These are phyloP conservation scores for Moringa oleifera DNA, from an alignment of 345 rosid genomes.

Conservation along the genomic window DNA sequence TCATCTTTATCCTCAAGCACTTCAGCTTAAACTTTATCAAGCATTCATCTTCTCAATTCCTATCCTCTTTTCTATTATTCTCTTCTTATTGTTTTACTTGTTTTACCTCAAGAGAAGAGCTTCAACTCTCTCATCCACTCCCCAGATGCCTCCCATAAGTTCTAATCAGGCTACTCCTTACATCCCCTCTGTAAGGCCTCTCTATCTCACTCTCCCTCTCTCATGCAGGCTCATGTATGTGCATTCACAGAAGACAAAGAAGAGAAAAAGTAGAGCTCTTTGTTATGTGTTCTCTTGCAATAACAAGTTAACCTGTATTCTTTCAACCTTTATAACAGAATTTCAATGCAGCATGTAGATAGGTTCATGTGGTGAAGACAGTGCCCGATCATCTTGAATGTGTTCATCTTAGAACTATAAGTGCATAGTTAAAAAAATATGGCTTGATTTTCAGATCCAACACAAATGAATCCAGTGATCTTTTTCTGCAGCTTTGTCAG, in stretches of 20 bases:
- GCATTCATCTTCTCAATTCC: slow-evolving; percentile 98
- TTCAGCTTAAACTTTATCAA: slow-evolving; percentile 90
- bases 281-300: too few relatives aligned
- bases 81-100: slow-evolving; percentile 78
- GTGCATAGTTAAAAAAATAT: too few relatives aligned
- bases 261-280: too few relatives aligned
- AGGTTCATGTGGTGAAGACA: too few relatives aligned
- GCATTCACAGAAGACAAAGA: too few relatives aligned
- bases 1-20: slow-evolving; percentile 73
- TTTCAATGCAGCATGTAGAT: too few relatives aligned
- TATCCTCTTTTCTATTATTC: slow-evolving; percentile 84
- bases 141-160: slow-evolving; percentile 40
- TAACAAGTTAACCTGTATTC: too few relatives aligned
- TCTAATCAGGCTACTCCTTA: slow-evolving; percentile 36
- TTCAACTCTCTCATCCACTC: slow-evolving; percentile 36
- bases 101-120: slow-evolving; percentile 96
- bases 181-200: slow-evolving; percentile 42
- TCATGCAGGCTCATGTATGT: neutral
- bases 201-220: slow-evolving; percentile 1
- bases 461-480: slow-evolving; percentile 7
- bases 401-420: too few relatives aligned
- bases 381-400: too few relatives aligned
- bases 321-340: too few relatives aligned
- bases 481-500: slow-evolving; percentile 40
- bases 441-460: too few relatives aligned